Evolutionary conservation across 345 rosid species (phyloP).

Genomic region (Excoecaria cochinchinensis): DNA sequence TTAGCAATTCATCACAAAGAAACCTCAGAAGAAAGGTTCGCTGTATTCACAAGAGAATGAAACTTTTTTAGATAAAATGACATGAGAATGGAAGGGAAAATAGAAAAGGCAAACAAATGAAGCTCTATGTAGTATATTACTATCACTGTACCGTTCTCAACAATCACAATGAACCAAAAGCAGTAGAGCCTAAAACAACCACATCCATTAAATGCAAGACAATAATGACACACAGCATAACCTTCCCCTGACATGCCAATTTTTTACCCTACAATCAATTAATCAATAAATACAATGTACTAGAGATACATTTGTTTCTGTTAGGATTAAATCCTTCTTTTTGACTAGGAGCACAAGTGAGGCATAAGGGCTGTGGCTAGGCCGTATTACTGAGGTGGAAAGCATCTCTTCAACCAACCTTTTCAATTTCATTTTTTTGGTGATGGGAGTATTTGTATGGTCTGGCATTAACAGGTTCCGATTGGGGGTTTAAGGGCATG

Average conservation of each 20-base stretch:
- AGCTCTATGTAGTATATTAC: not conserved
- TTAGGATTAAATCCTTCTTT: too few relatives aligned
- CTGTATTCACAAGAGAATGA: constrained; percentile 49
- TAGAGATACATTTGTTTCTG: too few relatives aligned
- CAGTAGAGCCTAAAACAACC: not conserved
- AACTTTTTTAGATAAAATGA: constrained; percentile 16
- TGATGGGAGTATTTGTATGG: too few relatives aligned
- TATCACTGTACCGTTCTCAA: not conserved
- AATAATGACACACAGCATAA: not conserved
- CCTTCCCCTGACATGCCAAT: not conserved
- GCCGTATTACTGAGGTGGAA: too few relatives aligned
- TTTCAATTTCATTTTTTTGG: too few relatives aligned
- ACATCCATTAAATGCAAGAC: not conserved
- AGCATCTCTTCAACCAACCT: too few relatives aligned
- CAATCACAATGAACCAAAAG: not conserved
- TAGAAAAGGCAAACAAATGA: not conserved
- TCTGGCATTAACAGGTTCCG: too few relatives aligned
- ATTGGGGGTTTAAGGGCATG: too few relatives aligned
- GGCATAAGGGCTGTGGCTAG: too few relatives aligned
- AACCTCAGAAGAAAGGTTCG: constrained; percentile 74
- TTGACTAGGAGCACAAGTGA: too few relatives aligned
- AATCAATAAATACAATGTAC: not conserved
- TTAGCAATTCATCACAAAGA: constrained; percentile 87
- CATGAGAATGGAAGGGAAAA: constrained; percentile 1
- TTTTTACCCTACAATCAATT: not conserved